Evolutionary conservation across 1,284 basidiomycete species (phyloP).

Genomic region (Trametes sp.): DNA sequence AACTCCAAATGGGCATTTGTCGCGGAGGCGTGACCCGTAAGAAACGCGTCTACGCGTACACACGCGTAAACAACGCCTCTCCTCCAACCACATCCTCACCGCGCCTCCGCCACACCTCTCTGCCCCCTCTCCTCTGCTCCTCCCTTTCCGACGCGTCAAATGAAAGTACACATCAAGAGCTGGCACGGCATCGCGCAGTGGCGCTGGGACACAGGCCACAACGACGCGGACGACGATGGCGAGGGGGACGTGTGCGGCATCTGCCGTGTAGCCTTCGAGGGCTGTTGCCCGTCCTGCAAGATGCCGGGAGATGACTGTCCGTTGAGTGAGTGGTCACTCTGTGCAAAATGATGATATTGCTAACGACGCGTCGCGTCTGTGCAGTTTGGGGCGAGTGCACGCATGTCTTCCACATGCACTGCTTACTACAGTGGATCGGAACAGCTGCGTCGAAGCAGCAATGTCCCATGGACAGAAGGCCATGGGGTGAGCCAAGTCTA

Average conservation of each 20-base stretch:
- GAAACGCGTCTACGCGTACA: constrained; percentile 33
- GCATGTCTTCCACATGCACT: constrained; percentile 96
- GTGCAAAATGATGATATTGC: not conserved
- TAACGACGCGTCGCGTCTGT: constrained; percentile 1
- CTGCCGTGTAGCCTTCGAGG: constrained; percentile 90
- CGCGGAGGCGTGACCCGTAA: constrained; percentile 25
- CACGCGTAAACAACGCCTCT: constrained; percentile 30
- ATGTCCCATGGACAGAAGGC: constrained; percentile 92
- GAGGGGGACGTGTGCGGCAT: constrained; percentile 92
- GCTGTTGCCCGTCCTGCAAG: constrained; percentile 93
- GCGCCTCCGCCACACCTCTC: not conserved
- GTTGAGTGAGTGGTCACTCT: constrained; percentile 68
- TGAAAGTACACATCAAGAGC: constrained; percentile 83
- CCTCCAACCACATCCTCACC: constrained; percentile 12
- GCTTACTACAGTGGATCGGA: constrained; percentile 92
- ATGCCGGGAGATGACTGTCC: constrained; percentile 97
- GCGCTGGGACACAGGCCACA: constrained; percentile 80
- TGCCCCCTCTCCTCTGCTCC: not conserved
- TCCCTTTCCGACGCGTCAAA: constrained; percentile 39
- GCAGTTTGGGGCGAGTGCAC: constrained; percentile 95
- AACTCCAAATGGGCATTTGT: constrained; percentile 1
- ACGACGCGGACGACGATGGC: constrained; percentile 43
- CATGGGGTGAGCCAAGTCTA: constrained; percentile 77
- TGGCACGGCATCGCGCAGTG: constrained; percentile 90
- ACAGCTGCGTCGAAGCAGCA: constrained; percentile 88